Evolutionary conservation across 192 early-diverging fungal species (phyloP), one percentile per base, ranked within the genome.

Genomic region (Coemansia sp.): DNA sequence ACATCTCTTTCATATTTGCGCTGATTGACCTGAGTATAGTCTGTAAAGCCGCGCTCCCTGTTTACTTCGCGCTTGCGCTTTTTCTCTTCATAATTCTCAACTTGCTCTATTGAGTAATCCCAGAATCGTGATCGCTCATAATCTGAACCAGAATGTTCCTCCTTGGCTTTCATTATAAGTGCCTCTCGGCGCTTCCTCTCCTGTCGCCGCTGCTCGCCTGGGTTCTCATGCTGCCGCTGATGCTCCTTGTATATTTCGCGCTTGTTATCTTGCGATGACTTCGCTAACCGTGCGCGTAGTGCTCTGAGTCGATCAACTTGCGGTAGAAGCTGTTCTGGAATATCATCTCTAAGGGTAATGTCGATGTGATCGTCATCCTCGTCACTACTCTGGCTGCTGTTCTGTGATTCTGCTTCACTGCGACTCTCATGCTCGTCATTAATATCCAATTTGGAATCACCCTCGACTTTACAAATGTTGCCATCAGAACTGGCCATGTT

Each of bases 1-100:
- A 93, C 87, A 44, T 90, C 82, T 7, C 87, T 85, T 30, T 89
- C 75, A 74, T 99, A 99, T 69, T 96, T 97, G 54, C 92, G 92
- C 23, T 88, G 86, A 31, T 94, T 90, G 38, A 88, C 85, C 67
- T 97, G 94, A 18, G 83, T 76, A 67, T 89, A 94, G 58, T 90
- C 90, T 18, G 94, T 92, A 57, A 97, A 97, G 24, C 89, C 92
- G 48, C 82, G 84, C 32, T 97, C 91, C 30, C 76, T 32, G 31
- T 76, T 76, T 0, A 57, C 69, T 18, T 70, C 85, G 12, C 81
- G 67, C 62, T 82, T 65, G 16, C 65, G 82, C 59, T 91, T 89
- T 64, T 88, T 85, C 27, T 85, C 84, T 77, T 92, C 80, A 65
- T 92, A 93, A 25, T 77, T 80, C 64, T 95, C 92, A 0, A 96